Base-by-base conservation (phyloP, 208 protist species). In the Naegleria lovaniensis region DNA sequence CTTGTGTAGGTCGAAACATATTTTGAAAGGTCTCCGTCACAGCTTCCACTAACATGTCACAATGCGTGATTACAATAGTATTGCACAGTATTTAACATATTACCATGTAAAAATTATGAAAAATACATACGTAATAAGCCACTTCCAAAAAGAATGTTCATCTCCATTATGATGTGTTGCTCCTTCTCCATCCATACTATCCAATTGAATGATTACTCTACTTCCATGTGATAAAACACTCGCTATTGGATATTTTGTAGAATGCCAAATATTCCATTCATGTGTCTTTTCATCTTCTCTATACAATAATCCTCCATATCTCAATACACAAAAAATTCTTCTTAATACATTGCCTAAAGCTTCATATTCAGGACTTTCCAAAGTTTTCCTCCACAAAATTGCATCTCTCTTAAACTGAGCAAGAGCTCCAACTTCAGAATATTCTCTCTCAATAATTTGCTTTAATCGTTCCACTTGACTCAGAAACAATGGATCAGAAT, bases 131-230 rank as follows among this genome's bases (percentile, higher is more conserved):
- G 55, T 67, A 19, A 67, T 13, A 29, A 89, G n/a, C 85, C 85
- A 89, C 59, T 67, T 89, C 85, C 85, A 89, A 89, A 89, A 89
- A 5, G 83, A 86, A 86, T 86, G 83, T 40, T 86, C 83, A 51
- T 51, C 19, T 9, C n/a, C 40, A n/a, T 13, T 13, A 79, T 79
- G 67, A 75, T 75, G 19, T 22, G 2, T 29, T n/a, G 19, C 25
- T 36, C 6, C n/a, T 7, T 79, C 25, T 13, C 67, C 25, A 79
- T 79, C 29, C 67, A 79, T 79, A 29, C 29, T 89, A 11, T 39
- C 36, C n/a, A 67, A 29, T 67, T 89, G 85, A 40, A 89, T 89
- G 5, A 89, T 89, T 0, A 89, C 36, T 41, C 85, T 55, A 41
- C 48, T 40, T 39, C 85, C 85, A 67, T 89, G 85, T 33, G 48